Percentiles rank a stretch among this genome's conserved stretches.
These are phyloP conservation scores for Xylaria castorea DNA, from an alignment of 495 filamentous ascomycete species.

Conservation along the genomic window DNA sequence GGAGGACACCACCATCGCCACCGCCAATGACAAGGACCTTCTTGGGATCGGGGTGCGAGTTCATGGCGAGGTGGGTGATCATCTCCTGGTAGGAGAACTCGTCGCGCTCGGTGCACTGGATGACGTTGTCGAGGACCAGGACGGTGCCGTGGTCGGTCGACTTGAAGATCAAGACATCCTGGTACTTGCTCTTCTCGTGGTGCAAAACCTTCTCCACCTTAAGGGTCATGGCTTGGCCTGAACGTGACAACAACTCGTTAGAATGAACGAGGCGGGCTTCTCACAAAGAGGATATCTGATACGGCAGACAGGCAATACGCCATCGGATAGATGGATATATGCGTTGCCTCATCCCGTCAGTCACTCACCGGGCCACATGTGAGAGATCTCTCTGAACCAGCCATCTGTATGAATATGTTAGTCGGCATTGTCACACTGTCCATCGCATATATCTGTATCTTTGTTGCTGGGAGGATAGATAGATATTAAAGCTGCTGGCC, in stretches of 20 bases:
- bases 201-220: conserved; percentile 97
- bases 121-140: conserved; percentile 98
- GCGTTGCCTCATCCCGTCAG: neutral
- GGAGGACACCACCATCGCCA: conserved; percentile 95
- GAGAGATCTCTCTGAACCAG: conserved; percentile 98
- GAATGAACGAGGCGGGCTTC: neutral
- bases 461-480: neutral
- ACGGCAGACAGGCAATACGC: neutral
- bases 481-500: neutral
- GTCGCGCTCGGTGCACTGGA: conserved; percentile 97
- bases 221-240: conserved; percentile 94
- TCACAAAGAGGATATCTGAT: neutral
- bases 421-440: conserved; percentile 17
- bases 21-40: conserved; percentile 98
- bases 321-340: neutral
- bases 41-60: conserved; percentile 96
- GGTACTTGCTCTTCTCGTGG: conserved; percentile 98
- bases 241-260: conserved; percentile 11
- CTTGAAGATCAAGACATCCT: conserved; percentile 98
- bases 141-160: conserved; percentile 95
- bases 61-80: conserved; percentile 99
- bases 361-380: conserved; percentile 88
- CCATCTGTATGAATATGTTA: conserved; percentile 70
- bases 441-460: neutral
- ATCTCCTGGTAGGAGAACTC: conserved; percentile 99